A percentile compares a stretch with the other conserved stretches of the same genome.
phyloP scores from a whole-genome alignment of 495 filamentous ascomycete species.

The Trypethelium eluteriae region DNA sequence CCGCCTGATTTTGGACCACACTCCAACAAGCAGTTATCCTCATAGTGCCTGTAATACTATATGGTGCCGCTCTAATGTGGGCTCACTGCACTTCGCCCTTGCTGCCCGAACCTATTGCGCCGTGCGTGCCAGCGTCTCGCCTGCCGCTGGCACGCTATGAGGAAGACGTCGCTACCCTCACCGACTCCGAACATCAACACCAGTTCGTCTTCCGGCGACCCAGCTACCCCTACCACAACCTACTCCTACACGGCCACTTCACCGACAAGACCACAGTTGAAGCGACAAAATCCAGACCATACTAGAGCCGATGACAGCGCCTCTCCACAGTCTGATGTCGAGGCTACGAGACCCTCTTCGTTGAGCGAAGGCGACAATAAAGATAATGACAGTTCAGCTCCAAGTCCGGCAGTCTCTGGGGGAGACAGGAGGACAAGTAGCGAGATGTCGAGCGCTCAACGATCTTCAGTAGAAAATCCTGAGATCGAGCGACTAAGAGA shows the following conservation, averaged over 20 bases:
- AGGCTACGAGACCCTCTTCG: background rate
- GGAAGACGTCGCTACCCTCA: slow-evolving; percentile 11
- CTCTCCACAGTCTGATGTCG: background rate
- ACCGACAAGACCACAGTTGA: background rate
- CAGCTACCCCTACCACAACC: background rate
- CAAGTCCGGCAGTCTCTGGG: background rate
- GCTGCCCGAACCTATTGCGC: background rate
- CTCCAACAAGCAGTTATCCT: background rate
- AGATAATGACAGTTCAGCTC: background rate
- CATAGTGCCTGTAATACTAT: background rate
- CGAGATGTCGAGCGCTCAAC: background rate
- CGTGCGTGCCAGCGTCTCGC: background rate
- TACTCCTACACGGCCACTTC: background rate
- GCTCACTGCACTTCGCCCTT: slow-evolving; percentile 1
- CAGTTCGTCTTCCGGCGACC: background rate
- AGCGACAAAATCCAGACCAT: background rate
- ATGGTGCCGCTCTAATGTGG: slow-evolving; percentile 6
- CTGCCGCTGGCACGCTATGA: slow-evolving; percentile 2
- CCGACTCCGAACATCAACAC: background rate
- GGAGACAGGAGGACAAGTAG: slow-evolving; percentile 2
- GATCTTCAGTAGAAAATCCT: slow-evolving; percentile 15
- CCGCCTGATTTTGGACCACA: slow-evolving; percentile 3
- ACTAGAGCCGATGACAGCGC: background rate
- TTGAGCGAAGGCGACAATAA: slow-evolving; percentile 1
- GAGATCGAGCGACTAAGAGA: slow-evolving; percentile 31